Percentiles rank a stretch among this genome's conserved stretches.
These are phyloP conservation scores for Backusella morwellensis DNA, from an alignment of 192 early-diverging fungal species.

Conservation along the genomic window DNA sequence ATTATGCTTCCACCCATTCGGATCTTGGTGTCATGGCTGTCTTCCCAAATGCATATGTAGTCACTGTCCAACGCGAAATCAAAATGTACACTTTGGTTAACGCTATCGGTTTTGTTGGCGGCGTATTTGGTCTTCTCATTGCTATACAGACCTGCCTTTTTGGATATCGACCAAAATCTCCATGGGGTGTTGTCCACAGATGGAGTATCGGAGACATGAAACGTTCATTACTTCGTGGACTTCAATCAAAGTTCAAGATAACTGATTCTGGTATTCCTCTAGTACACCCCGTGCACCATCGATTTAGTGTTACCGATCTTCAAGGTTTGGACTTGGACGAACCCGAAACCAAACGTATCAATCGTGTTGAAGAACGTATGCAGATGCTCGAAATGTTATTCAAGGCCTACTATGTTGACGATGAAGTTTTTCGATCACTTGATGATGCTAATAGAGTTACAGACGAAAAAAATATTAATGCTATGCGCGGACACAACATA, in stretches of 20 bases:
- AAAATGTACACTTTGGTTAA: conserved; percentile 35
- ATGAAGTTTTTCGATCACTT: conserved; percentile 35
- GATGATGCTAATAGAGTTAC: conserved; percentile 28
- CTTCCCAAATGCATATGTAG: conserved; percentile 10
- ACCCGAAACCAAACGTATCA: conserved; percentile 31
- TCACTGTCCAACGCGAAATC: conserved; percentile 18
- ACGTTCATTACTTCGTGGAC: conserved; percentile 29
- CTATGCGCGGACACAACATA: not conserved
- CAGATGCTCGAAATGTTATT: conserved; percentile 32
- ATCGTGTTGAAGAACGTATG: conserved; percentile 36
- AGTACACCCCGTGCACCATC: conserved; percentile 34
- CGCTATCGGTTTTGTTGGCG: conserved; percentile 35
- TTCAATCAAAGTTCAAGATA: conserved; percentile 34
- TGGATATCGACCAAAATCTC: conserved; percentile 31
- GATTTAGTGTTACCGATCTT: conserved; percentile 28
- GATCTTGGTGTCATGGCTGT: conserved; percentile 27
- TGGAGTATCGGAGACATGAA: conserved; percentile 35
- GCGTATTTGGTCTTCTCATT: conserved; percentile 30
- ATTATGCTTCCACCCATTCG: conserved; percentile 20
- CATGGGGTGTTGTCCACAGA: conserved; percentile 36
- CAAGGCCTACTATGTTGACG: conserved; percentile 39
- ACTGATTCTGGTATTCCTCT: conserved; percentile 36
- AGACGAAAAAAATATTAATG: not conserved
- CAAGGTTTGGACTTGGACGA: conserved; percentile 9
- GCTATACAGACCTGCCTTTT: conserved; percentile 32